These are phyloP conservation scores for Rhizophora mangle DNA, from an alignment of 345 rosid species.

Conservation along the genomic window DNA sequence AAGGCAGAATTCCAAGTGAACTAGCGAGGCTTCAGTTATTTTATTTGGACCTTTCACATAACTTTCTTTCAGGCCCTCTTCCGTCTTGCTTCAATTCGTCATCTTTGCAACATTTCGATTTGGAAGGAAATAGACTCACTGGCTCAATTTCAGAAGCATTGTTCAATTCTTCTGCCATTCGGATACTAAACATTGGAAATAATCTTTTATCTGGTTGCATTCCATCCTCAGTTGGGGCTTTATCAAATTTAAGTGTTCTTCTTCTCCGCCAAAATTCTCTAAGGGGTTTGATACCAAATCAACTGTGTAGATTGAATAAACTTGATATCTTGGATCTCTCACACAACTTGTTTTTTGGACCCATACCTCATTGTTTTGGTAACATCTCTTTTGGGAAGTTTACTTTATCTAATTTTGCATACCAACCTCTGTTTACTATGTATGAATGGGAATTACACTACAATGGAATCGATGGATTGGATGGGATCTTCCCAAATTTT, in stretches of 20 bases:
- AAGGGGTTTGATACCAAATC: not conserved
- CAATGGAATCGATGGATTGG: too few species aligned
- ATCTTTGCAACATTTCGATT: not conserved
- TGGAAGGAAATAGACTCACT: not conserved
- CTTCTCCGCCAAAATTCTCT: not conserved
- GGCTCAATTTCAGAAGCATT: not conserved
- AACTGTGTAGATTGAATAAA: not conserved
- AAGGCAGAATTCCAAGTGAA: not conserved
- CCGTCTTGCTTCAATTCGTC: not conserved
- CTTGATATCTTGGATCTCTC: not conserved
- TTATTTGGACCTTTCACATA: not conserved
- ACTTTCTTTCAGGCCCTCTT: not conserved
- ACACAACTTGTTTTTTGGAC: not conserved
- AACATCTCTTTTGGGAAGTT: not conserved
- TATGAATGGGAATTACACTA: too few species aligned
- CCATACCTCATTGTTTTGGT: not conserved
- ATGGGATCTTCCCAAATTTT: too few species aligned
- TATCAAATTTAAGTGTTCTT: not conserved
- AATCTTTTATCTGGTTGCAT: not conserved
- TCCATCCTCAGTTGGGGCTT: not conserved
- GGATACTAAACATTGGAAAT: not conserved
- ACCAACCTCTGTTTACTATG: too few species aligned
- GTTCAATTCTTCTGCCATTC: not conserved
- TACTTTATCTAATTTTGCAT: too few species aligned
- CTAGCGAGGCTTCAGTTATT: not conserved